These are phyloP conservation scores for Adansonia madagascariensis DNA, from an alignment of 441 rosid species.

Conservation along the genomic window DNA sequence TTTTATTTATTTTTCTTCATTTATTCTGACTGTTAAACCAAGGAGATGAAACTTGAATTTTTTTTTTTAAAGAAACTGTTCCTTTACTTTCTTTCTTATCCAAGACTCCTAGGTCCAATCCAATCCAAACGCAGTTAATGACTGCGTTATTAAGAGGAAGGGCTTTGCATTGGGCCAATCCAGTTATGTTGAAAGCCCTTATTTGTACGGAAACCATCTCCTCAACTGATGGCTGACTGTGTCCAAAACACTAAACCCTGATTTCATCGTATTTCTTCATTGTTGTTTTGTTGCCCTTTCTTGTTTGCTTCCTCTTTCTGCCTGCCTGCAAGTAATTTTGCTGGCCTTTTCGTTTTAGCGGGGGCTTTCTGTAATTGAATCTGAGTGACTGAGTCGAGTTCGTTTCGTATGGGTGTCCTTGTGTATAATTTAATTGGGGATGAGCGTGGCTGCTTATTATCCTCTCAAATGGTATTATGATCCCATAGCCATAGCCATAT, in stretches of 20 bases:
- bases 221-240: neutral
- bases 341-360: neutral
- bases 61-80: too few relatives aligned
- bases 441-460: constrained; percentile 43
- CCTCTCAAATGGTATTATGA: constrained; percentile 30
- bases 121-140: neutral
- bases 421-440: neutral
- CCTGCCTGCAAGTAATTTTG: neutral
- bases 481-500: constrained; percentile 29
- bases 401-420: too few relatives aligned
- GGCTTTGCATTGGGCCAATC: neutral
- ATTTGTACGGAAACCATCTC: neutral
- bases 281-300: neutral
- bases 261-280: neutral
- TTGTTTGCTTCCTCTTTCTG: neutral
- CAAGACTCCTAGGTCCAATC: neutral
- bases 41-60: too few relatives aligned
- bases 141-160: too few relatives aligned
- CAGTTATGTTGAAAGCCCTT: neutral
- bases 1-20: too few relatives aligned
- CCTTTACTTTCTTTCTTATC: too few relatives aligned
- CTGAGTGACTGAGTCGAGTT: neutral
- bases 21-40: too few relatives aligned
- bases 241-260: constrained; percentile 8
- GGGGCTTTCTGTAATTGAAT: neutral